Base-by-base conservation (phyloP, 1,139 yeast species). In the Saccharomyces pastorianus region DNA sequence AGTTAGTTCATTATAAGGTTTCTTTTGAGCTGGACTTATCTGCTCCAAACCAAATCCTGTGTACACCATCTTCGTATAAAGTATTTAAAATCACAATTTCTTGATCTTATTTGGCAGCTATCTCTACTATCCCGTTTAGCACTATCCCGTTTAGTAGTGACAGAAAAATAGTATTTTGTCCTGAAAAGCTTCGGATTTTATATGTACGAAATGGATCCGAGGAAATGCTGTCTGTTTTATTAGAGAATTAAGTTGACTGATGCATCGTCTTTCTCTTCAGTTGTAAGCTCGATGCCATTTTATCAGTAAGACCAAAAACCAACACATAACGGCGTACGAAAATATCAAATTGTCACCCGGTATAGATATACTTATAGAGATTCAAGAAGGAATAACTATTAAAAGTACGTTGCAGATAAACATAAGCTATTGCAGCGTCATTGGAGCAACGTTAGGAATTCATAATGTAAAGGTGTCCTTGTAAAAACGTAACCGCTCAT, bases 1-100 rank as follows among this genome's bases (percentile, higher is more conserved):
- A 3, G 88, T 82, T 91, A 91, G 84, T 64, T 88, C 88, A 50
- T 79, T 71, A 58, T 80, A 75, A 13, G 82, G 71, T 67, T 80
- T 83, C 56, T 70, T 62, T n/a, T 69, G 70, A 1, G 70, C 67
- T 3, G 71, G 71, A 13, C 66, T 60, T 9, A 71, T 62, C 14
- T 71, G 69, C 34, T 73, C 76, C 28, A 73, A 58, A 0, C 76
- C 76, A 61, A 73, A 73, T 7, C 76, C 76, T 49, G 64, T 64
- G 54, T 70, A 73, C 9, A 70, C 72, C 77, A 73, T 73, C 20
- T 20, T 11, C 13, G 5, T 4, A 20, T 20, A 17, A 9, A 20
- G n/a, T 20, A 4, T 38, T 14, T 11, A 46, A 11, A 27, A 46
- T 14, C 25, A 11, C 20, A 3, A 20, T 11, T 46, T 26, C 14